Evolutionary conservation across 176 grass and related monocot genomes (phyloP), one percentile per base, ranked within the genome.

Genomic region (Pontederia crassipes): DNA sequence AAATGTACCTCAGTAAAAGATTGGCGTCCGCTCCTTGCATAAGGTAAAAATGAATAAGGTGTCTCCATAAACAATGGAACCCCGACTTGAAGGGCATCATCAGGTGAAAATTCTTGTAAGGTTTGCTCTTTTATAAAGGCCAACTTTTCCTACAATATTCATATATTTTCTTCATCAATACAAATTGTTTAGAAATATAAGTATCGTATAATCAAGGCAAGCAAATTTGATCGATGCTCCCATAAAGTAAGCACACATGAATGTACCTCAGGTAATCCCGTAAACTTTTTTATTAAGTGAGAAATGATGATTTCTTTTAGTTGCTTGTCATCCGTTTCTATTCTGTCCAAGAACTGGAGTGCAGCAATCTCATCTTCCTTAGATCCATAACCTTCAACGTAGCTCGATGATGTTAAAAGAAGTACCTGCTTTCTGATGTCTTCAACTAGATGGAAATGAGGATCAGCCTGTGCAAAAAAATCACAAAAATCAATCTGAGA

Each of bases 21-120:
- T 28, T 75, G 58, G 32, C 74, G 72, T 55, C 83, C 87, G 51
- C 81, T 88, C 52, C 78, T 80, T 24, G 75, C 63, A 11, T 82
- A 80, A 27, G 78, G 73, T 16, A 35, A 85, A 69, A 76, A 91
- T 72, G 74, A 77, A 40, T 92, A 79, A 49, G 84, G 71, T 8
- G 82, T 81, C 65, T 86, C 93, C 82, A 88, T 81, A 74, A 98
- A 98, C 74, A 88, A 61, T 0, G 93, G 74, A 57, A 70, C 84
- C 54, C 87, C 74, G 66, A 85, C 59, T 59, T 82, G 79, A 85
- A 92, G 90, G 46, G 84, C 81, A 86, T 98, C 93, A 67, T 92
- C 93, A 15, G 83, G 77, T 28, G 81, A 86, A 72, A 89, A 98
- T 68, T 89, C 87, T 70, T 98, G 78, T 67, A 88, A 83, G 58